A percentile compares a stretch with the other conserved stretches of the same genome.
phyloP scores from a whole-genome alignment of 2,329 filamentous ascomycete species.

The Byssoonygena ceratinophila region DNA sequence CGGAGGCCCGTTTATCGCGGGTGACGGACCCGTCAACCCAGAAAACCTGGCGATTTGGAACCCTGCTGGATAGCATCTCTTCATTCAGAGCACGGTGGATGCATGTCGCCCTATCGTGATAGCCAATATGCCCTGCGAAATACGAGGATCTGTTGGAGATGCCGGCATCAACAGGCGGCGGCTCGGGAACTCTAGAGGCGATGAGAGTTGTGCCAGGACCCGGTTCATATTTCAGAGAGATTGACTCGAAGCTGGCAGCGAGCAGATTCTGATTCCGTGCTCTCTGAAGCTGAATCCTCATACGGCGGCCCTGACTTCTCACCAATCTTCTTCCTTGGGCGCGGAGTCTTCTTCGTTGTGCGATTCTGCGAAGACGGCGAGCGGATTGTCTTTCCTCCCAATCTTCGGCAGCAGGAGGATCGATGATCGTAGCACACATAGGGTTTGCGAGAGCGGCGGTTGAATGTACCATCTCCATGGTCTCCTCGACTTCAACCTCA shows the following conservation, averaged over 20 bases:
- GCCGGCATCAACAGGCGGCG: not conserved
- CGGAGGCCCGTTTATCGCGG: not conserved
- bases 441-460: too few relatives aligned
- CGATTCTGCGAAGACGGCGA: not conserved
- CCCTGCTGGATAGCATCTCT: not conserved
- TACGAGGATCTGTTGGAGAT: not conserved
- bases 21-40: not conserved
- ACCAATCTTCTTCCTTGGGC: not conserved
- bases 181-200: not conserved
- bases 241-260: not conserved
- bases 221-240: not conserved
- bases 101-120: not conserved
- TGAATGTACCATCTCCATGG: too few relatives aligned
- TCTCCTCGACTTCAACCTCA: too few relatives aligned
- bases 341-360: not conserved
- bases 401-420: not conserved
- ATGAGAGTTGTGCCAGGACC: not conserved
- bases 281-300: not conserved
- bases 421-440: not conserved
- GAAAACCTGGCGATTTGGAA: not conserved
- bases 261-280: not conserved
- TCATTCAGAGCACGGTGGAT: not conserved
- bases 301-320: not conserved
- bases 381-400: not conserved
- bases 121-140: not conserved